Evolutionary conservation across 805 yeast species (phyloP).

Genomic region (Candida saitoana): DNA sequence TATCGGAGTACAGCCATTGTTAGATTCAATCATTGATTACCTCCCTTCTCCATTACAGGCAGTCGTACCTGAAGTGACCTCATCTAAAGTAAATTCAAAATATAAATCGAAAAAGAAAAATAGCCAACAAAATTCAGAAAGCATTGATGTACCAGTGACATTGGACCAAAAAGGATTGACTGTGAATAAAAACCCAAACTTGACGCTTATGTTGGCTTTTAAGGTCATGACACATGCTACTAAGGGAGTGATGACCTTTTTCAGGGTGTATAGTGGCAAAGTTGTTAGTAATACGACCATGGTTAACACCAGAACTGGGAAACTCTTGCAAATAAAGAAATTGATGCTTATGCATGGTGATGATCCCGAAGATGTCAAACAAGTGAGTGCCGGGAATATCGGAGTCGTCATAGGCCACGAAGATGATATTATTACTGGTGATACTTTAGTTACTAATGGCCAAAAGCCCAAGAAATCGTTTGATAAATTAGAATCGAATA

Average conservation of each 20-base stretch:
- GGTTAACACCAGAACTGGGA: slow-evolving; percentile 65
- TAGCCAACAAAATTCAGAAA: slow-evolving; percentile 5
- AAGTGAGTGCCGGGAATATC: slow-evolving; percentile 72
- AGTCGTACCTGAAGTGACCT: slow-evolving; percentile 49
- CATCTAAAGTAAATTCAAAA: slow-evolving; percentile 14
- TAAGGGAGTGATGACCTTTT: slow-evolving; percentile 77
- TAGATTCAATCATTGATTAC: slow-evolving; percentile 76
- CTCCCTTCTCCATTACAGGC: slow-evolving; percentile 80
- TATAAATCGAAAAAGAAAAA: slow-evolving; percentile 16
- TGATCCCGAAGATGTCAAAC: slow-evolving; percentile 64
- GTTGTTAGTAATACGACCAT: slow-evolving; percentile 60
- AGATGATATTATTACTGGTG: slow-evolving; percentile 80
- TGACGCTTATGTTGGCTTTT: slow-evolving; percentile 81
- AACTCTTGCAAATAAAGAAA: slow-evolving; percentile 61
- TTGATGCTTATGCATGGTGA: slow-evolving; percentile 87
- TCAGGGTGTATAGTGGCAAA: slow-evolving; percentile 83
- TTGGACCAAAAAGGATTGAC: slow-evolving; percentile 47
- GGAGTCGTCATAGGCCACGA: slow-evolving; percentile 79
- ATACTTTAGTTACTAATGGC: slow-evolving; percentile 69
- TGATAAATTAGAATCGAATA: slow-evolving; percentile 37
- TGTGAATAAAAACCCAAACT: slow-evolving; percentile 52
- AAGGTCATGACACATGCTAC: slow-evolving; percentile 85
- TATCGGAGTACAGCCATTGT: slow-evolving; percentile 90
- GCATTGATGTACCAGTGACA: slow-evolving; percentile 25
- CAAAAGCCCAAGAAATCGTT: slow-evolving; percentile 43